Evolutionary conservation across 371 early-diverging fungal species (phyloP), one percentile per base, ranked within the genome.

Genomic region (Syncephalastrum racemosum): DNA sequence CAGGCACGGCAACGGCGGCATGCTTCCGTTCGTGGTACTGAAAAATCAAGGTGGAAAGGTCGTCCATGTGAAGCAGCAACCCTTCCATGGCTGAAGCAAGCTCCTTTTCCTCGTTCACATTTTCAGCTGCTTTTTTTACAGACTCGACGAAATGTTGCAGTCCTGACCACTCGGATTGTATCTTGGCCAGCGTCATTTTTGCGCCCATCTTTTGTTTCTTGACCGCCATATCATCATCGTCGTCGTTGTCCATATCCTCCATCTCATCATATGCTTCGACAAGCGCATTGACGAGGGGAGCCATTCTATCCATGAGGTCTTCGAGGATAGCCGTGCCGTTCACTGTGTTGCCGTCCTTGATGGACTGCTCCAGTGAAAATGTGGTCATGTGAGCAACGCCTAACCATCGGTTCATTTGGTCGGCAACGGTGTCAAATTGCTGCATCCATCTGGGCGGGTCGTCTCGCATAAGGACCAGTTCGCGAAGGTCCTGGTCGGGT

Each of bases 151-250:
- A 77, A 42, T 77, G 78, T 51, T 71, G 71, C 16, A 77, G 53
- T 14, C 75, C 74, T 22, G 78, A 77, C 75, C 75, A 74, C 53
- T 77, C 78, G 13, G 75, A 74, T 31, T 77, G 78, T 4, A 77
- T 51, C 52, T 77, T 77, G 24, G 70, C 72, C 15, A 68, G 43
- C 2, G 59, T 47, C 40, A 68, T 46, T 20, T 57, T 65, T n/a
- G 50, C 53, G n/a, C 42, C 23, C 42, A 51, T 56, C 23, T 59
- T 63, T 53, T 52, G 62, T 62, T 36, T 54, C 14, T 51, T 20
- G 25, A 58, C 39, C n/a, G 39, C 31, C 19, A 63, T 40, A 4
- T 66, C 56, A 46, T 66, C 65, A 14, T 67, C 66, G 20, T 56
- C 48, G 4, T 69, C 54, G 48, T 68, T 67, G 22, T 64, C 64